Evolutionary conservation across 345 rosid genomes (phyloP), one percentile per base, ranked within the genome.

Genomic region (Isatis tinctoria): DNA sequence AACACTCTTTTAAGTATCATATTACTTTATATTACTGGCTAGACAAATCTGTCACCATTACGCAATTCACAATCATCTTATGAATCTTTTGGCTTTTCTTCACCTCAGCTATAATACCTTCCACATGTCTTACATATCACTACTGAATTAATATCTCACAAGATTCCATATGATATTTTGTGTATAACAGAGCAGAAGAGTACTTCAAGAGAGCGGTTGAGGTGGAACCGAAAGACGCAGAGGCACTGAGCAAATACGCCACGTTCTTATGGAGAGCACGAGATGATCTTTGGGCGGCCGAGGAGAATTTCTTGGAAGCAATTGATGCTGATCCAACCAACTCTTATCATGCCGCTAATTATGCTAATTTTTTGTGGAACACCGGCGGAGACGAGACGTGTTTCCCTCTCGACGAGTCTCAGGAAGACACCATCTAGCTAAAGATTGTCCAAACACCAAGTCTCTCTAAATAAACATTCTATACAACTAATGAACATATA

Each of bases 361-460:
- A 95, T 72, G 99, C 99, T 11, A 78, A 90, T 81, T 95, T 95
- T 78, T 85, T 95, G 24, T 95, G 99, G 99, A 95, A 86, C 39
- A 95, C 97, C 0, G 99, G 97, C 0, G 97, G 92, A 4, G 97
- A 95, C 5, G 97, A 92, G 67, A 92, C 99, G 5, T 95, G 99
- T 70, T 95, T 85, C 85, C 96, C 97, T 67, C 83, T 91, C 18
- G 70, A 49, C 54, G 80, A 86, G 49, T 43, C 83, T 30, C 76
- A 65, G 5, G 76, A 77, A 59, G 75, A 70, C 53, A 62, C 37
- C 39, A 20, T 76, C 8, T 76, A 70, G 60, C 33, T 53, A 33
- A 33, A 60, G 35, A 60, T 6, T 12, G 54, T 74, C 3, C 37
- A 60, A 60, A 20, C 36, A 60, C 13, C 20, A 22, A 39, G 51